phyloP scores from a whole-genome alignment of 345 rosid genomes.

The Pelargonium nanum region DNA sequence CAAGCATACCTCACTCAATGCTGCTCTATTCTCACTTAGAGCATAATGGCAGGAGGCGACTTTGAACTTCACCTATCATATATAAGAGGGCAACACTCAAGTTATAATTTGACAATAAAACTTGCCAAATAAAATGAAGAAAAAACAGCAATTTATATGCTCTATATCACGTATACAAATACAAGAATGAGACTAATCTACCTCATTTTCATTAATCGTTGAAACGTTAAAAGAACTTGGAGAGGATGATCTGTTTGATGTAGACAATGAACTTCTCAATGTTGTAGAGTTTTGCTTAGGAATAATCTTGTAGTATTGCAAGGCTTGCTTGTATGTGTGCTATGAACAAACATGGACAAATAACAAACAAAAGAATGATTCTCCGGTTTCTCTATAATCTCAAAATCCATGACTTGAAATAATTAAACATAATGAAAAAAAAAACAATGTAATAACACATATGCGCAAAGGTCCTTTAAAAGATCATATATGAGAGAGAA shows the following conservation, averaged over 20 bases:
- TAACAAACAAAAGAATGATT: not conserved
- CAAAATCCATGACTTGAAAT: not conserved
- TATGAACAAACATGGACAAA: slow-evolving; percentile 16
- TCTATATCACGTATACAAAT: not conserved
- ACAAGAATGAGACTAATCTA: slow-evolving; percentile 9
- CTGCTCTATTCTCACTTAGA: slow-evolving; percentile 61
- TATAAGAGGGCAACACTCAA: slow-evolving; percentile 4
- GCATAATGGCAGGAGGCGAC: slow-evolving; percentile 83
- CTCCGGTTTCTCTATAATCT: not conserved
- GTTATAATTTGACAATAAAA: not conserved
- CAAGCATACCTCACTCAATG: slow-evolving; percentile 65
- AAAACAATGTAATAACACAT: not conserved
- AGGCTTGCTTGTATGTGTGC: slow-evolving; percentile 80
- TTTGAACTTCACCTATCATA: slow-evolving; percentile 74
- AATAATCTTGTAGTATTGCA: slow-evolving; percentile 59
- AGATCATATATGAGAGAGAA: no score
- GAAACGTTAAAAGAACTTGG: slow-evolving; percentile 61
- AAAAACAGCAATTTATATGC: not conserved
- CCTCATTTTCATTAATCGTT: slow-evolving; percentile 84
- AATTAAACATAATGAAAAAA: not conserved
- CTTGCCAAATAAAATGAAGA: not conserved
- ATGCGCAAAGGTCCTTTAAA: no score
- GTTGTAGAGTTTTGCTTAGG: slow-evolving; percentile 67
- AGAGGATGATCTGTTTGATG: slow-evolving; percentile 63
- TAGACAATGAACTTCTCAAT: slow-evolving; percentile 59